Conservation (phyloP, 768 basidiomycete genomes). For the Phylloporus sp. region DNA sequence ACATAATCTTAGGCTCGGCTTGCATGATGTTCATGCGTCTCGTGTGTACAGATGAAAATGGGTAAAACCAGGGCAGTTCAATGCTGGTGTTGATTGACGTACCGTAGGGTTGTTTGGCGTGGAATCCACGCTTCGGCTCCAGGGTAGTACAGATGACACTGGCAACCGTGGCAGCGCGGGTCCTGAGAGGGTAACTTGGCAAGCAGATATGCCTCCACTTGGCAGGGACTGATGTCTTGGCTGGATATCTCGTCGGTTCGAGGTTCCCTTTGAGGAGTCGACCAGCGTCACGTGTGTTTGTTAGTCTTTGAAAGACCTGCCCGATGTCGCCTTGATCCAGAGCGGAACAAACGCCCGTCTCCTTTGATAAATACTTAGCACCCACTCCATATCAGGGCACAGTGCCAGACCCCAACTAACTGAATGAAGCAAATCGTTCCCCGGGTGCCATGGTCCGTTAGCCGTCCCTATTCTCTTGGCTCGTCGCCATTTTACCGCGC, state of each 20-base stretch:
- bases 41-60: background rate
- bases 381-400: background rate
- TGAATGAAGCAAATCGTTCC: constrained; percentile 11
- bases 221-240: too few species aligned
- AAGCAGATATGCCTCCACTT: constrained; percentile 10
- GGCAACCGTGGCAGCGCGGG: background rate
- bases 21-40: background rate
- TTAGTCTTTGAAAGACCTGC: background rate
- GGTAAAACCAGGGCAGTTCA: background rate
- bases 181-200: background rate
- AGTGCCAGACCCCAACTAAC: background rate
- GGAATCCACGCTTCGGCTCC: background rate
- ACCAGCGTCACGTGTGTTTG: background rate
- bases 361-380: constrained; percentile 3
- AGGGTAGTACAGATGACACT: too few species aligned
- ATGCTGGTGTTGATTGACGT: too few species aligned
- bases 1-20: background rate
- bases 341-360: background rate
- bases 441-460: constrained; percentile 24
- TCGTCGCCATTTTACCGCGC: background rate
- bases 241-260: too few species aligned
- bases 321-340: too few species aligned
- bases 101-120: too few species aligned
- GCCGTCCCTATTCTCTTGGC: background rate
- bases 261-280: too few species aligned